A percentile compares a stretch with the other conserved stretches of the same genome.
These are phyloP conservation scores for Nitzschia inconspicua DNA, from an alignment of 108 stramenopile genomes.

Conservation along the genomic window DNA sequence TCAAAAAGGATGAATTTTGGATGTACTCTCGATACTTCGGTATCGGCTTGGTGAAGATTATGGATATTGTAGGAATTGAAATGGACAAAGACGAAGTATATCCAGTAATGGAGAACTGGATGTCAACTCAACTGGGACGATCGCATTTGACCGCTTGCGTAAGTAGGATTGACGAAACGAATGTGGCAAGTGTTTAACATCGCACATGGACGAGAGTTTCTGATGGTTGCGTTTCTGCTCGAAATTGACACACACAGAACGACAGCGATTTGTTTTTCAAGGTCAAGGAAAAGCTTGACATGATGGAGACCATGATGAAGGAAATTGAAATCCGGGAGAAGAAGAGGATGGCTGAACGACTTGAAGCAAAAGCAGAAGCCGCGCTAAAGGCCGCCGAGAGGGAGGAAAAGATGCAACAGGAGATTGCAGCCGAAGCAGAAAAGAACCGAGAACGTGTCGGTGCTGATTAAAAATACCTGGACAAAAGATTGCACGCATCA, in stretches of 20 bases:
- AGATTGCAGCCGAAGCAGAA: constrained; percentile 50
- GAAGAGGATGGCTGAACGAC: constrained; percentile 94
- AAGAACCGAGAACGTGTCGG: constrained; percentile 11
- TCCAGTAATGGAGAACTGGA: constrained; percentile 88
- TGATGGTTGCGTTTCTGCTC: neutral
- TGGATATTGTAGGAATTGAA: constrained; percentile 80
- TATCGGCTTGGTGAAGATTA: constrained; percentile 76
- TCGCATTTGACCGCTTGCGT: constrained; percentile 84
- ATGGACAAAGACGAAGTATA: constrained; percentile 89
- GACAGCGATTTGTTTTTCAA: constrained; percentile 84
- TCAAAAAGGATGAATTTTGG: constrained; percentile 86
- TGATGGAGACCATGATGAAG: constrained; percentile 98
- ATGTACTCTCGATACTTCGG: constrained; percentile 91
- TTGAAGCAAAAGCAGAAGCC: constrained; percentile 90
- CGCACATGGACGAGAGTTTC: no score
- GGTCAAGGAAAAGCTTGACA: constrained; percentile 84
- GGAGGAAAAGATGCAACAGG: constrained; percentile 63
- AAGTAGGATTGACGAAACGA: no score
- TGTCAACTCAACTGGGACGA: constrained; percentile 70
- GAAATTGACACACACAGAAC: constrained; percentile 37
- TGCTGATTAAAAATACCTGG: constrained; percentile 9
- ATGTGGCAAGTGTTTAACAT: no score
- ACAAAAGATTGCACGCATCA: neutral
- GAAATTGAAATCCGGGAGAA: constrained; percentile 98
- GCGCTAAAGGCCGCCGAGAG: constrained; percentile 77